These are phyloP conservation scores for Bothriochloa decipiens DNA, from an alignment of 176 grass and related monocot genomes.

Conservation along the genomic window DNA sequence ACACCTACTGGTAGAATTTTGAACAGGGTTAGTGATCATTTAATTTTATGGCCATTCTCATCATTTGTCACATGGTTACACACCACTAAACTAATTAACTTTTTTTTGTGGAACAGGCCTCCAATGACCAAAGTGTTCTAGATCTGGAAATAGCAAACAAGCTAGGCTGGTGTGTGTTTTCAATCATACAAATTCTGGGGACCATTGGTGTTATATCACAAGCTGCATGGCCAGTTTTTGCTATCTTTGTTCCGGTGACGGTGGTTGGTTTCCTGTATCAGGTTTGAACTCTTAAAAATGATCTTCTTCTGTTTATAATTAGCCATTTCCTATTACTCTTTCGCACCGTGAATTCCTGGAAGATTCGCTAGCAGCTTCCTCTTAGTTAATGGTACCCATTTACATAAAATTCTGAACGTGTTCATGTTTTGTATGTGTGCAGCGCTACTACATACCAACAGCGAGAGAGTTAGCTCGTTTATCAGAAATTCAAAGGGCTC, in stretches of 20 bases:
- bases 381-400: constrained; percentile 6
- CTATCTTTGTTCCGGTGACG: constrained; percentile 88
- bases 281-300: constrained; percentile 53
- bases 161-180: constrained; percentile 82
- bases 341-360: neutral
- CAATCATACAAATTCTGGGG: constrained; percentile 82
- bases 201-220: constrained; percentile 95
- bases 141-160: constrained; percentile 78
- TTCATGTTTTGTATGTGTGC: constrained; percentile 49
- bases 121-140: constrained; percentile 89
- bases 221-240: constrained; percentile 95
- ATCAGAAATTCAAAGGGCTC: constrained; percentile 89
- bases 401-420: constrained; percentile 35
- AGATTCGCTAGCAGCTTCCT: constrained; percentile 19
- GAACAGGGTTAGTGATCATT: no score
- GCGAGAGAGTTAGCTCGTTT: constrained; percentile 86
- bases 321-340: constrained; percentile 2
- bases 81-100: constrained; percentile 24
- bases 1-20: no score
- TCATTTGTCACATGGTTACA: neutral
- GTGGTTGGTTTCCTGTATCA: constrained; percentile 69
- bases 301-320: constrained; percentile 13
- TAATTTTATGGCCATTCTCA: no score
- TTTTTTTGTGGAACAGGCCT: constrained; percentile 58
- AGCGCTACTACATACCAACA: constrained; percentile 94